These are phyloP conservation scores for Remersonia thermophila DNA, from an alignment of 2,329 filamentous ascomycete genomes.

Conservation along the genomic window DNA sequence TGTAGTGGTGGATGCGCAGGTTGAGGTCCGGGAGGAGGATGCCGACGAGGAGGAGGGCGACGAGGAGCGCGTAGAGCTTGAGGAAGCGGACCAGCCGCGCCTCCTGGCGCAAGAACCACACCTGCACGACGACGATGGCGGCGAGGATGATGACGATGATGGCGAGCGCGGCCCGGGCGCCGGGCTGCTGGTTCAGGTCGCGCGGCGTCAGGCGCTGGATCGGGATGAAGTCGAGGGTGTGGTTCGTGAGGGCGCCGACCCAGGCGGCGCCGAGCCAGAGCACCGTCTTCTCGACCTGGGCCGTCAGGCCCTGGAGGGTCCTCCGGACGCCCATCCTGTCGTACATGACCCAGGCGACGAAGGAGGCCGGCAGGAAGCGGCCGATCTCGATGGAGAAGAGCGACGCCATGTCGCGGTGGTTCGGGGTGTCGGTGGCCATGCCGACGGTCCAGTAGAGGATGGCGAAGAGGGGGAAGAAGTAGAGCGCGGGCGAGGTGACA, in stretches of 20 bases:
- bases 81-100: conserved; percentile 69
- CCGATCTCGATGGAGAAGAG: conserved; percentile 69
- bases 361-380: conserved; percentile 74
- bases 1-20: conserved; percentile 89
- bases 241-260: conserved; percentile 85
- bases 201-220: conserved; percentile 85
- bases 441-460: conserved; percentile 84
- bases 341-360: conserved; percentile 80
- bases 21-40: conserved; percentile 64
- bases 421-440: conserved; percentile 77
- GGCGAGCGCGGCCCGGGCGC: conserved; percentile 70
- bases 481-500: conserved; percentile 62
- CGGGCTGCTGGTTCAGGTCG: conserved; percentile 79
- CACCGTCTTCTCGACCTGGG: conserved; percentile 80
- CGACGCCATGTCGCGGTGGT: conserved; percentile 50
- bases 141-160: conserved; percentile 62
- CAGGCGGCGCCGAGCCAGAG: conserved; percentile 85
- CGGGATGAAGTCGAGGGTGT: conserved; percentile 88
- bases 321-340: conserved; percentile 66
- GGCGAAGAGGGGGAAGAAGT: conserved; percentile 75
- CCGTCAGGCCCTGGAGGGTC: conserved; percentile 57
- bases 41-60: conserved; percentile 53
- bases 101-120: conserved; percentile 77
- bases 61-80: conserved; percentile 61
- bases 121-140: conserved; percentile 58